A percentile compares a stretch with the other conserved stretches of the same genome.
phyloP scores from a whole-genome alignment of 2,329 filamentous ascomycete species.

The Alternaria postmessia region DNA sequence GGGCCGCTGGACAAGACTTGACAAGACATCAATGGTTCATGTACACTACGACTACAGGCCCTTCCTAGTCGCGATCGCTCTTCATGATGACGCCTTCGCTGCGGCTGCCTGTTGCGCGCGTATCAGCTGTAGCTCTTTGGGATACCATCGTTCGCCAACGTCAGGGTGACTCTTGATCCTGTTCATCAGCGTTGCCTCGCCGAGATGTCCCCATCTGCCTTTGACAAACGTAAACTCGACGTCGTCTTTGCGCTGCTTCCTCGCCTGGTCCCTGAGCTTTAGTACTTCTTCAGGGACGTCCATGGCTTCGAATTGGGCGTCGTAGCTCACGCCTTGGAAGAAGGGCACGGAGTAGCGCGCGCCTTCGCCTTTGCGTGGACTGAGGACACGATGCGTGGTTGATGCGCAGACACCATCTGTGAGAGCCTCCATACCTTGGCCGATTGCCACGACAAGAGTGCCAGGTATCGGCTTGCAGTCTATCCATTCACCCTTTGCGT shows the following conservation, averaged over 20 bases:
- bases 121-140: conserved; percentile 54
- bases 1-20: not conserved
- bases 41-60: conserved; percentile 8
- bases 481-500: conserved; percentile 79
- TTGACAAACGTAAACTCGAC: conserved; percentile 86
- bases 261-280: conserved; percentile 67
- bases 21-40: conserved; percentile 5
- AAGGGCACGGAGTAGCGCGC: conserved; percentile 83
- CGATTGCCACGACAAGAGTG: conserved; percentile 86
- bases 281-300: conserved; percentile 71
- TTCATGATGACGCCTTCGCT: conserved; percentile 8
- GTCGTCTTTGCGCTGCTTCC: conserved; percentile 68
- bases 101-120: conserved; percentile 50
- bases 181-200: conserved; percentile 86
- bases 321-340: conserved; percentile 84
- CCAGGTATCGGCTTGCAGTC: conserved; percentile 78
- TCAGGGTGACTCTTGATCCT: conserved; percentile 87
- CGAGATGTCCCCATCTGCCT: conserved; percentile 72
- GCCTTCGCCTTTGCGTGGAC: conserved; percentile 72
- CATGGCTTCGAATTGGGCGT: conserved; percentile 81
- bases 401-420: conserved; percentile 82
- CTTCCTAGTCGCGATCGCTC: not conserved
- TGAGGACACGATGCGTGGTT: conserved; percentile 86
- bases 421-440: conserved; percentile 85
- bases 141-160: conserved; percentile 78